phyloP scores from a whole-genome alignment of 257 asterid species.

The Solanum phureja region DNA sequence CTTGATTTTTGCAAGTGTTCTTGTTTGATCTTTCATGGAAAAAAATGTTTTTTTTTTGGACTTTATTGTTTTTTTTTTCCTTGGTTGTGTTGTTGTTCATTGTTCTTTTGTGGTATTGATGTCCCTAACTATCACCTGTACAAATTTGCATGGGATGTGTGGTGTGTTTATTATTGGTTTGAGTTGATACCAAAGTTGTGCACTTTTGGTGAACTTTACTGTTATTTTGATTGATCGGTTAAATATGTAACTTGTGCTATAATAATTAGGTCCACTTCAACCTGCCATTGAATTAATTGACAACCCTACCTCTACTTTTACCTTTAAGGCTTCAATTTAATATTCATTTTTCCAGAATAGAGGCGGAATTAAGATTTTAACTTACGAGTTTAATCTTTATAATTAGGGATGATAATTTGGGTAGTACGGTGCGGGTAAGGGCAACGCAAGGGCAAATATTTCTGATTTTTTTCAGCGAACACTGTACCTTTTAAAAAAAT shows the following conservation, averaged over 20 bases:
- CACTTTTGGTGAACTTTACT: background rate
- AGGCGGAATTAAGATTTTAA: too few species aligned
- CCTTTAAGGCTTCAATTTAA: too few species aligned
- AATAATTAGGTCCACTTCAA: background rate
- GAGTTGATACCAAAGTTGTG: background rate
- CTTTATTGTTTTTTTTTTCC: background rate
- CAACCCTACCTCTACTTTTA: background rate
- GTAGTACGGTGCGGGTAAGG: too few species aligned
- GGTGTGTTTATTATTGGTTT: background rate
- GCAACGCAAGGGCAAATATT: too few species aligned
- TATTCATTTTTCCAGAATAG: too few species aligned
- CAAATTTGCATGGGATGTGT: background rate
- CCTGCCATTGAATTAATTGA: background rate
- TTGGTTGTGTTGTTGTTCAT: background rate
- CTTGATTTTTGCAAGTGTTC: constrained; percentile 1
- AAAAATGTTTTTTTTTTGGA: background rate
- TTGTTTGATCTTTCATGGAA: background rate
- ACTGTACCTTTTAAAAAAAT: too few species aligned
- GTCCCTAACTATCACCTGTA: background rate
- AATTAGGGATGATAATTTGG: too few species aligned
- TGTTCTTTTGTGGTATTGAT: background rate
- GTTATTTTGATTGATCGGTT: background rate
- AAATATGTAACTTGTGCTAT: background rate
- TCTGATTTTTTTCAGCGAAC: too few species aligned
- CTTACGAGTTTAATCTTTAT: too few species aligned